Base-by-base conservation (phyloP, 768 basidiomycete genomes). In the Saitozyma sp. region DNA sequence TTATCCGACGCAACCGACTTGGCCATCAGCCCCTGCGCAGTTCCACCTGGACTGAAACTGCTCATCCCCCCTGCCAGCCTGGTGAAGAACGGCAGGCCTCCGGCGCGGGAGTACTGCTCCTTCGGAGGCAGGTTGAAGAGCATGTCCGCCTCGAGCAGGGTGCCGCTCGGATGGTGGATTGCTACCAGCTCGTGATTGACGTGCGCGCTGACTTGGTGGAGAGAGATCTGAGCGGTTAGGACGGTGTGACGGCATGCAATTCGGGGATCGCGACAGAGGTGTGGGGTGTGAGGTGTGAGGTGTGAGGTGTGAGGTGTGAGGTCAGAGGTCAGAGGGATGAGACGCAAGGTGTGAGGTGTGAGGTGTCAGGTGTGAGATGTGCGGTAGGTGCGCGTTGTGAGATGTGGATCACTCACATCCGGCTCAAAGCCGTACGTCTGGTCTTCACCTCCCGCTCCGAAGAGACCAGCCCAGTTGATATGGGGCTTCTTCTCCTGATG, bases 151-250 rank as follows among this genome's bases (percentile, higher is more conserved):
- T 88, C 83, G 51, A 94, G 84, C 50, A 94, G 80, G 0, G 87
- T 85, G 75, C 86, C 89, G 13, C 87, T 88, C 0, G 84, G 81
- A 11, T 81, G 79, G 71, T 95, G 92, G 62, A 88, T 84, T 79
- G 91, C 92, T 0, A 91, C 89, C 13, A 93, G 85, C 57, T 94
- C 92, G 73, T 89, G 88, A 74, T 90, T 90, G 63, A 80, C 62
- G 55, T 80, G 80, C 3, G 77, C 67, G 2, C 90, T 89, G 71
- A 88, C 89, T 68, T 87, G 88, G 61, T 53, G 71, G 1, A 78
- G 62, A 11, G 73, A 64, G 59, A 75, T 71, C 72, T 73, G 45
- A 10, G n/a, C 5, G 46, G 45, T 59, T 53, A 58, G 43, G n/a
- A 38, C 19, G 7, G 20, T 16, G 19, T 11, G 38, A 45, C 9